Evolutionary conservation across 192 early-diverging fungal species (phyloP).

Genomic region (Neocallimastix lanati): DNA sequence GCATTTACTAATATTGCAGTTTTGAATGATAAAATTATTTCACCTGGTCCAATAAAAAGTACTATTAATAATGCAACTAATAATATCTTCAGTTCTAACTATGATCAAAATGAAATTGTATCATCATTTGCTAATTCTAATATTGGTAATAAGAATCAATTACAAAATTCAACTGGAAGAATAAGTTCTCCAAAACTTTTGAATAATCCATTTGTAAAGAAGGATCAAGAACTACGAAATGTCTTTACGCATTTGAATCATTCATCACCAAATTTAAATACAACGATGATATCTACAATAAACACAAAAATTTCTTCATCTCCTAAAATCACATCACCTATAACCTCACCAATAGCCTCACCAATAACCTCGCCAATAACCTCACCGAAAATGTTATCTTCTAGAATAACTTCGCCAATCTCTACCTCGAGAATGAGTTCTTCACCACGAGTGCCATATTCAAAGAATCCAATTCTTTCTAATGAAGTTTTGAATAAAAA

Average conservation of each 20-base stretch:
- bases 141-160: background rate
- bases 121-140: background rate
- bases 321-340: too few species aligned
- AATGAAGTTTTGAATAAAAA: background rate
- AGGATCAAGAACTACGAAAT: background rate
- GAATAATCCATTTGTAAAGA: background rate
- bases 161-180: background rate
- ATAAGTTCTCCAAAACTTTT: background rate
- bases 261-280: background rate
- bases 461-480: background rate
- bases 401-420: background rate
- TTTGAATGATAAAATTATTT: too few species aligned
- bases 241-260: background rate
- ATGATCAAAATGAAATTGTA: background rate
- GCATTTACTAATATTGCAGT: too few species aligned
- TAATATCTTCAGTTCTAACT: background rate
- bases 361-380: background rate
- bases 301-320: too few species aligned
- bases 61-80: background rate
- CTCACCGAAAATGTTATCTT: too few species aligned
- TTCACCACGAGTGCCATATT: background rate
- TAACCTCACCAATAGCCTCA: background rate
- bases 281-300: too few species aligned
- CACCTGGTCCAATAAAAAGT: background rate
- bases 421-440: background rate